phyloP scores from a whole-genome alignment of 306 rosid genomes.

The Chamaecrista fasciculata region DNA sequence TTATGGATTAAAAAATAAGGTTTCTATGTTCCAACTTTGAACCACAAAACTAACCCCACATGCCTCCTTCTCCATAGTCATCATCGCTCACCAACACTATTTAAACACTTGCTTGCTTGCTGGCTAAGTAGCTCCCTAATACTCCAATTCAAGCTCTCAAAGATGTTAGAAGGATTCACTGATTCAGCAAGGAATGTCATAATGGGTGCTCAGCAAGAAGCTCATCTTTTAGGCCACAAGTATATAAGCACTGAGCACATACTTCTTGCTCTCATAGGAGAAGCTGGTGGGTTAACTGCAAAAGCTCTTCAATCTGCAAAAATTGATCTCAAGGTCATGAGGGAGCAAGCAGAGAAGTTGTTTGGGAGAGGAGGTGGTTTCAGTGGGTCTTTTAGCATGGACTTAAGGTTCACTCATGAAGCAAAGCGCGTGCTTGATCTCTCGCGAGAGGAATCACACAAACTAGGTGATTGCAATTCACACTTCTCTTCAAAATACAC shows the following conservation, averaged over 20 bases:
- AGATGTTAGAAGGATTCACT: conserved; percentile 66
- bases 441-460: conserved; percentile 59
- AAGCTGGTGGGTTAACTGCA: conserved; percentile 61
- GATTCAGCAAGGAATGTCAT: conserved; percentile 60
- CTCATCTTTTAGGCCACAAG: conserved; percentile 67
- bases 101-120: not conserved
- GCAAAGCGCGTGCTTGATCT: conserved; percentile 70
- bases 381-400: conserved; percentile 57
- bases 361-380: conserved; percentile 60
- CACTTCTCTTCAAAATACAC: no score
- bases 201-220: conserved; percentile 70
- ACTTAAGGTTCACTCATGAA: conserved; percentile 61
- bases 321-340: conserved; percentile 60
- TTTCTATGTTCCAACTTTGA: no score
- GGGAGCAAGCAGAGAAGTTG: conserved; percentile 62
- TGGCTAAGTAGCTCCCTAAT: not conserved
- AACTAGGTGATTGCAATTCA: conserved; percentile 40
- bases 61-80: not conserved
- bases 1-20: no score
- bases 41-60: not conserved
- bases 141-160: conserved; percentile 16
- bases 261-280: conserved; percentile 61
- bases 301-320: conserved; percentile 68
- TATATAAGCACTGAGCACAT: conserved; percentile 79
- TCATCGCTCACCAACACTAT: not conserved